phyloP scores from a whole-genome alignment of 1,284 basidiomycete species.

The Takashimella tepidaria region DNA sequence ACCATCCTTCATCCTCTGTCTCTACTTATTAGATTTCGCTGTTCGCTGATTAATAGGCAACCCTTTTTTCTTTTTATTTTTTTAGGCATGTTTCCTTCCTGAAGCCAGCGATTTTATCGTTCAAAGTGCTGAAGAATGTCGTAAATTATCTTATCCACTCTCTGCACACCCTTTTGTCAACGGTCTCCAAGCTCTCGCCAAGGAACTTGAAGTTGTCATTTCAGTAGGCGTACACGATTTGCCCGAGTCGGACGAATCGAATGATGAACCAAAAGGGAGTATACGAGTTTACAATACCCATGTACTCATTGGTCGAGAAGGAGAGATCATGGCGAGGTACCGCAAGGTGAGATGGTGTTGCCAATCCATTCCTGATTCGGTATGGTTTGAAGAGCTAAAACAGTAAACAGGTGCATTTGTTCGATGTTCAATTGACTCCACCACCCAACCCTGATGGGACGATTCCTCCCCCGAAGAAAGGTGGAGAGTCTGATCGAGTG shows the following conservation, averaged over 20 bases:
- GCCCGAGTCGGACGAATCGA: conserved; percentile 32
- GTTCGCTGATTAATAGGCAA: background rate
- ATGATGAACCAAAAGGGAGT: conserved; percentile 24
- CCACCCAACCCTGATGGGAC: conserved; percentile 18
- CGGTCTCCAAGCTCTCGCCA: conserved; percentile 46
- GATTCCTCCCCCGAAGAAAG: conserved; percentile 25
- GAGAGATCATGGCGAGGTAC: conserved; percentile 45
- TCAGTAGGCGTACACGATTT: conserved; percentile 52
- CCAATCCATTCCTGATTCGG: background rate
- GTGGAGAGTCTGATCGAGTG: conserved; percentile 39
- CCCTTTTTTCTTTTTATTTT: background rate
- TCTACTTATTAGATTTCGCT: background rate
- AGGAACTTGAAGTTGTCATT: conserved; percentile 45
- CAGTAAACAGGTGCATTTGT: conserved; percentile 51
- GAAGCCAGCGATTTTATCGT: conserved; percentile 54
- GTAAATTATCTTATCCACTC: conserved; percentile 32
- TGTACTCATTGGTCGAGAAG: conserved; percentile 48
- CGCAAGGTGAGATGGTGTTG: conserved; percentile 40
- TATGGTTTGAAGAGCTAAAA: background rate
- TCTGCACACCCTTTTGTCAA: conserved; percentile 28
- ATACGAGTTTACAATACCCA: conserved; percentile 51
- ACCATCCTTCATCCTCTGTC: no score
- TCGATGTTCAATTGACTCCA: conserved; percentile 50
- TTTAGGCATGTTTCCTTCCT: conserved; percentile 48
- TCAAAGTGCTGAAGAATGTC: conserved; percentile 35